Percentiles rank a stretch among this genome's conserved stretches.
These are phyloP conservation scores for Cytospora mali DNA, from an alignment of 2,329 filamentous ascomycete species.

Conservation along the genomic window DNA sequence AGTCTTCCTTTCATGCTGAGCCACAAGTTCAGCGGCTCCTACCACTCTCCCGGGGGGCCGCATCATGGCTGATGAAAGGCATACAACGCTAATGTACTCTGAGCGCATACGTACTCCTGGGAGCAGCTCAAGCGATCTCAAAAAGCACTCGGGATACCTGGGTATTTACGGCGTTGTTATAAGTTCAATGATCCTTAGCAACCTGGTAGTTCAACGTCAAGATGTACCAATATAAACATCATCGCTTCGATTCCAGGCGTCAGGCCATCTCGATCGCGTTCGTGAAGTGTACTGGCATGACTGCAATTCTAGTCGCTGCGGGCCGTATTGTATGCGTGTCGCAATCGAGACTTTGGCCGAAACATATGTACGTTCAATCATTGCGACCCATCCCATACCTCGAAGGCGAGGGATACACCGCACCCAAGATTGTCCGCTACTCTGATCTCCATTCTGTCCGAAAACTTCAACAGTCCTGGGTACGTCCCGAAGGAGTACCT, in stretches of 20 bases:
- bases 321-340: neutral
- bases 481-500: conserved; percentile 42
- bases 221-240: neutral
- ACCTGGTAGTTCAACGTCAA: neutral
- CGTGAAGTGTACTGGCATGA: neutral
- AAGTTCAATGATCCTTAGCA: no score
- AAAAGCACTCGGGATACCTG: no score
- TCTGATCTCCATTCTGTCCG: conserved; percentile 51
- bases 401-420: conserved; percentile 46
- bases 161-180: no score
- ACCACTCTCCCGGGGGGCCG: no score
- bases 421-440: conserved; percentile 55
- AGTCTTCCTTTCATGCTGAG: no score
- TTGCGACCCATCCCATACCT: conserved; percentile 51
- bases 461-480: conserved; percentile 50
- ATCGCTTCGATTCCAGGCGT: neutral
- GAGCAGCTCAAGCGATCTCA: no score
- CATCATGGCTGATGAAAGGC: no score
- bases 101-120: no score
- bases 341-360: neutral
- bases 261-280: neutral
- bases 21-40: no score
- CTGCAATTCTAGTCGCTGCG: neutral
- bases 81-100: no score
- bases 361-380: conserved; percentile 52